Evolutionary conservation across 2,329 filamentous ascomycete species (phyloP), one percentile per base, ranked within the genome.

Genomic region (Cryphonectria japonica): DNA sequence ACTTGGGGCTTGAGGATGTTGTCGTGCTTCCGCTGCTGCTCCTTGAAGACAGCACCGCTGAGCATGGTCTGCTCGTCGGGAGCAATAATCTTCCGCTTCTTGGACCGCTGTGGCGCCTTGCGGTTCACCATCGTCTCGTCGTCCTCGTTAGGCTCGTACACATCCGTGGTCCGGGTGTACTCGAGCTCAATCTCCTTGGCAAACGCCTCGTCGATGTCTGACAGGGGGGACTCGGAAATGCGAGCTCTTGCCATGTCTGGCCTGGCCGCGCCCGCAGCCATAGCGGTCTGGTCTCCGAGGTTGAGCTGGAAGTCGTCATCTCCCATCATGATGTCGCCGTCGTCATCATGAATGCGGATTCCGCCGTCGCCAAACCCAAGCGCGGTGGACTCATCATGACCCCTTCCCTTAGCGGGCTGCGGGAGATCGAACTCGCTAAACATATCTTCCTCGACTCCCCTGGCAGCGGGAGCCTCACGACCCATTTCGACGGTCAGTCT

Each of bases 21-120:
- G 62, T 93, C 92, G 74, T 93, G 92, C 79, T 97, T 93, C 70
- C 90, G 87, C 79, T 97, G 94, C 79, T 97, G 94, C 74, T 92
- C 90, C 79, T 93, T 94, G 82, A 99, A 94, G 75, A 95, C 89
- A 43, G 85, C 86, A 75, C 87, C 92, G 14, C 91, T 90, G 46
- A 97, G 86, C 77, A 93, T 90, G 29, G 93, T 97, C 74, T 93
- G 88, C 22, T 89, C 84, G 76, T 99, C 97, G n/a, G 93, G 89
- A 72, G 89, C 88, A 68, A 98, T 88, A 34, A 97, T 85, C 82
- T 92, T 97, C 76, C 93, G 91, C 81, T 93, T 93, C 79, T 85
- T 87, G 71, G 90, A 88, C 72, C 93, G 89, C 77, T 94, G 92
- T 32, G 92, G 89, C 70, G 93, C 81, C 83, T 90, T 89, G 79